These are phyloP conservation scores for Solanum medicagineum DNA, from an alignment of 257 asterid genomes.

Conservation along the genomic window DNA sequence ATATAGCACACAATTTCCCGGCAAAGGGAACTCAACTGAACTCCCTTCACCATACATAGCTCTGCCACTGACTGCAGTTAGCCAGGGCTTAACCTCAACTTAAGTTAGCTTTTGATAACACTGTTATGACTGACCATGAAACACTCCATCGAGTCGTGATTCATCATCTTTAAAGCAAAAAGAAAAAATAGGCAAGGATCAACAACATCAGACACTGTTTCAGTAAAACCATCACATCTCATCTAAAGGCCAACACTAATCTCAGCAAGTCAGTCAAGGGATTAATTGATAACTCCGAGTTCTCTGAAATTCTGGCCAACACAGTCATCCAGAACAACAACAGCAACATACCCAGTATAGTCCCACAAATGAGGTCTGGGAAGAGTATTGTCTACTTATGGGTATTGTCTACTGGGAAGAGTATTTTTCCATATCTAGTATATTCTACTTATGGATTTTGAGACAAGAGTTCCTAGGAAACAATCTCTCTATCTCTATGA, in stretches of 20 bases:
- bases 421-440: no score
- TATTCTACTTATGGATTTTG: no score
- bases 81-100: background rate
- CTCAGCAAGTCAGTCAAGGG: background rate
- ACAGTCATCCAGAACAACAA: background rate
- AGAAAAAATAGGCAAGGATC: background rate
- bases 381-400: background rate
- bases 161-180: background rate
- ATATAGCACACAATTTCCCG: background rate
- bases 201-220: background rate
- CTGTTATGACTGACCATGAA: background rate
- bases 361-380: background rate
- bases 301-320: background rate
- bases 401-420: no score
- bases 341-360: background rate
- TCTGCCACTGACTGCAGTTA: background rate
- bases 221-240: background rate
- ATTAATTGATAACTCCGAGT: background rate
- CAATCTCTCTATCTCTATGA: no score
- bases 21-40: background rate
- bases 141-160: background rate
- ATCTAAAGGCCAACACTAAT: background rate
- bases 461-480: no score
- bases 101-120: background rate
- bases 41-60: background rate